phyloP scores from a whole-genome alignment of 768 basidiomycete genomes.

The Rossbeevera mucosa region DNA sequence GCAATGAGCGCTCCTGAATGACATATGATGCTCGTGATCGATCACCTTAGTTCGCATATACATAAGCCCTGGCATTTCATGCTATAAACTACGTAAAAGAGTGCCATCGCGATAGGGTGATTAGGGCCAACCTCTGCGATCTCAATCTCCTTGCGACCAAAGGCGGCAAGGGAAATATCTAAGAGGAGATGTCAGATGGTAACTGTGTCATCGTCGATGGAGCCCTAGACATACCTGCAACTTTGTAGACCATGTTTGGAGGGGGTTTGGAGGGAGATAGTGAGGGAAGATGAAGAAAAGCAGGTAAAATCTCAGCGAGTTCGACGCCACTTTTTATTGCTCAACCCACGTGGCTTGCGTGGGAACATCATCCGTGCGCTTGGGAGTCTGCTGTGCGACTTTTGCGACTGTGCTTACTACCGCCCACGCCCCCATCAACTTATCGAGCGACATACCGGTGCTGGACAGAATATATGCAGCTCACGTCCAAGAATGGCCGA shows the following conservation, averaged over 20 bases:
- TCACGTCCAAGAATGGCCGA: slow-evolving; percentile 5
- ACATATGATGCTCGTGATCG: not conserved
- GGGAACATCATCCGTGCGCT: slow-evolving; percentile 18
- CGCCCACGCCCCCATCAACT: not conserved
- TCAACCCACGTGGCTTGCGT: slow-evolving; percentile 28
- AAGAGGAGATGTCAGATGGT: slow-evolving; percentile 3
- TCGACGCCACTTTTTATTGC: slow-evolving; percentile 26
- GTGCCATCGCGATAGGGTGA: slow-evolving; percentile 10
- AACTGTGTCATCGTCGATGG: not conserved
- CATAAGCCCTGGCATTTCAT: slow-evolving; percentile 96
- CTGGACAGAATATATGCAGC: not conserved
- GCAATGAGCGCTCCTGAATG: slow-evolving; percentile 11
- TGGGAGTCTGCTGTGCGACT: slow-evolving; percentile 9
- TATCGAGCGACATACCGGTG: not conserved
- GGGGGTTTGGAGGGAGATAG: slow-evolving; percentile 12
- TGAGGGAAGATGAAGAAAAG: slow-evolving; percentile 26
- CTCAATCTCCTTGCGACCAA: slow-evolving; percentile 99
- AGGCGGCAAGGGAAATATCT: slow-evolving; percentile 97
- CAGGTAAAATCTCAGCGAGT: slow-evolving; percentile 10
- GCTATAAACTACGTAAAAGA: slow-evolving; percentile 38
- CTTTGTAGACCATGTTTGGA: slow-evolving; percentile 75
- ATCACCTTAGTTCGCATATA: slow-evolving; percentile 81
- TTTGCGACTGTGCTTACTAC: not conserved
- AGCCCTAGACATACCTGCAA: slow-evolving; percentile 56
- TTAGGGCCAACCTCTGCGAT: slow-evolving; percentile 80